These are phyloP conservation scores for Oryza brachyantha DNA, from an alignment of 176 grass and related monocot species.

Conservation along the genomic window DNA sequence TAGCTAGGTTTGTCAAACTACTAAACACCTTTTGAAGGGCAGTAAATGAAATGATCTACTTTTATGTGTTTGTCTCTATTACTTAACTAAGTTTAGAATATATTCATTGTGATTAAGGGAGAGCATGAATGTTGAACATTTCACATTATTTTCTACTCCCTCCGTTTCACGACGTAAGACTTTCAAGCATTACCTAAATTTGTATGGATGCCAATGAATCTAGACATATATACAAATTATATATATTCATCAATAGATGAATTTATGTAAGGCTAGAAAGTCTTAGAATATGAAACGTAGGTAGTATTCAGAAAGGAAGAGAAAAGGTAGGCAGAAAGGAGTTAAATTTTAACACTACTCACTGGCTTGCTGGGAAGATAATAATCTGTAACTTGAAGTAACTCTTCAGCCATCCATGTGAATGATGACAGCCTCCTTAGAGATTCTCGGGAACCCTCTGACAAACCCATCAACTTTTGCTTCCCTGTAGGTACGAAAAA, in stretches of 20 bases:
- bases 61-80: not conserved
- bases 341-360: constrained; percentile 40
- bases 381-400: constrained; percentile 93
- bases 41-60: not conserved
- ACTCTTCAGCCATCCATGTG: constrained; percentile 99
- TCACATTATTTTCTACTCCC: not conserved
- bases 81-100: not conserved
- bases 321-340: not conserved
- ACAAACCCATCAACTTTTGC: constrained; percentile 82
- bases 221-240: too few relatives aligned
- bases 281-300: too few relatives aligned
- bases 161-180: too few relatives aligned
- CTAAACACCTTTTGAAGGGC: too few relatives aligned
- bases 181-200: too few relatives aligned
- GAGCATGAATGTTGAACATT: not conserved
- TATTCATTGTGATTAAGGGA: not conserved
- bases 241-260: too few relatives aligned
- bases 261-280: too few relatives aligned
- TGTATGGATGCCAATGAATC: too few relatives aligned
- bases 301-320: constrained; percentile 14
- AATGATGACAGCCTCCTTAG: constrained; percentile 74
- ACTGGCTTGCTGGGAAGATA: constrained; percentile 80
- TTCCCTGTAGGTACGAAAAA: constrained; percentile 58
- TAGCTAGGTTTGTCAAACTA: too few relatives aligned
- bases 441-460: constrained; percentile 83